These are phyloP conservation scores for Cenchrus americanus DNA, from an alignment of 176 grass and related monocot species.

Conservation along the genomic window DNA sequence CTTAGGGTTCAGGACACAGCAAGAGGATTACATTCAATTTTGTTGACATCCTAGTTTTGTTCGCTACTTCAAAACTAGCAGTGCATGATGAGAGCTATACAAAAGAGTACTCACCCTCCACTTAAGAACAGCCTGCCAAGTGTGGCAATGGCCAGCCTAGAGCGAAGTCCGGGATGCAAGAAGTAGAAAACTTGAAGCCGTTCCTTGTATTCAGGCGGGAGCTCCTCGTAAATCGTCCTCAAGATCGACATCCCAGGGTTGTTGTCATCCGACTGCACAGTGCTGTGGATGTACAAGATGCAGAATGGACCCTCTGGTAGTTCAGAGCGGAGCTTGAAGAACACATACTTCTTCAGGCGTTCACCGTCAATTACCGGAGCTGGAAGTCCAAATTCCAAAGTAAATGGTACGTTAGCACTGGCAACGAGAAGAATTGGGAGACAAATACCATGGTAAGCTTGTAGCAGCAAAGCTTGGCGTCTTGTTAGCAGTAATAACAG, in stretches of 20 bases:
- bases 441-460: not conserved
- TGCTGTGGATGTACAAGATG: conserved; percentile 90
- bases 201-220: conserved; percentile 74
- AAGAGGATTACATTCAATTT: not conserved
- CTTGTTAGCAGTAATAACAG: not conserved
- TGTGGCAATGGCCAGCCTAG: conserved; percentile 78
- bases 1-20: not conserved
- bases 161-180: conserved; percentile 78
- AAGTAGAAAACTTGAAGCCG: conserved; percentile 84
- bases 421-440: not conserved
- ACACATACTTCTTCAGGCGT: conserved; percentile 83
- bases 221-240: conserved; percentile 86
- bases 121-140: conserved; percentile 86
- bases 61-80: not conserved
- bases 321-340: conserved; percentile 64
- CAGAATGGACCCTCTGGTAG: conserved; percentile 76
- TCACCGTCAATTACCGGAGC: conserved; percentile 70
- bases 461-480: not conserved
- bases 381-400: conserved; percentile 52
- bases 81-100: conserved; percentile 14
- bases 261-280: conserved; percentile 84
- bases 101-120: conserved; percentile 65
- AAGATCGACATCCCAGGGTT: conserved; percentile 91
- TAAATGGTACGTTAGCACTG: not conserved
- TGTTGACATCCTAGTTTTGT: not conserved